Evolutionary conservation across 768 basidiomycete species (phyloP), one percentile per base, ranked within the genome.

Genomic region (Russula lepida): DNA sequence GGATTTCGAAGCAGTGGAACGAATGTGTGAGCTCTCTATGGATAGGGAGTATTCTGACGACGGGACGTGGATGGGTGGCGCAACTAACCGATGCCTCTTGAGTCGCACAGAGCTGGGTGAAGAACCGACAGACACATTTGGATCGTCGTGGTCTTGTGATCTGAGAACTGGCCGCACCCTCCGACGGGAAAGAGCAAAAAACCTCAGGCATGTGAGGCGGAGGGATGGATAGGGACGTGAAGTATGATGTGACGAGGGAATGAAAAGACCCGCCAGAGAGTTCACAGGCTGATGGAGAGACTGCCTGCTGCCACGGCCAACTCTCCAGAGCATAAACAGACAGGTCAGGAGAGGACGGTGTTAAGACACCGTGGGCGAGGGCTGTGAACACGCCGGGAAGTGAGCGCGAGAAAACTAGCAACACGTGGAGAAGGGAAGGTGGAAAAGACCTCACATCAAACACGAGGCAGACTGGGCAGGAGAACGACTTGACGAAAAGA

Each of bases 291-390:
- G 76, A 66, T 78, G 75, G 72, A 81, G 71, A 74, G 58, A 47
- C 21, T 77, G 77, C 73, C 79, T 81, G 75, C 74, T 77, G 72
- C 77, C 74, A 74, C 79, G 75, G 69, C 77, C 72, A 70, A 75
- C 78, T 75, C 80, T 81, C 82, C 80, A 82, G 74, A 84, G 85
- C 86, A 88, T 88, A 82, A 82, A 84, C 84, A 82, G 79, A 77
- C 78, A 77, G 78, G 68, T 66, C 58, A 68, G 72, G 68, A 68
- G 65, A 69, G 68, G 72, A 67, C 69, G 69, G 69, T 69, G 69
- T 58, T 48, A 37, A 69, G 69, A 73, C 73, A 71, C 73, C 71
- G 73, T 73, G 71, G 65, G 68, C 69, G 74, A 65, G 54, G 63
- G 37, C 56, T 57, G 50, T 53, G 55, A 28, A 58, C 52, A 32